Base-by-base conservation (phyloP, 805 yeast species). In the Wickerhamiella vanderwaltii region DNA sequence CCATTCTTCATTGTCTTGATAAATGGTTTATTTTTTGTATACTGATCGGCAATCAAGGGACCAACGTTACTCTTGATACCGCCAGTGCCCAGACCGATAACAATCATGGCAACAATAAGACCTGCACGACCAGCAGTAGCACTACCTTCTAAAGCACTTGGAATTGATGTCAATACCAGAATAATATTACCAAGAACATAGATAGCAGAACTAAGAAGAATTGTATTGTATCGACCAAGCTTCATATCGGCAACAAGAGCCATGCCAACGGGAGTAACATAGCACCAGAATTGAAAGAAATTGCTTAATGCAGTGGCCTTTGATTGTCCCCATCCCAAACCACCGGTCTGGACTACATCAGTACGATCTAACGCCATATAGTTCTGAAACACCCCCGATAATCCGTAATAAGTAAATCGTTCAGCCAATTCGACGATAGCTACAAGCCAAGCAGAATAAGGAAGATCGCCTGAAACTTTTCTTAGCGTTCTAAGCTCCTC, bases 211-310 rank as follows among this genome's bases (percentile, higher is more conserved):
- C 77, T 77, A 25, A 69, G 65, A 51, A 71, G 67, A 54, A 82
- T 79, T 32, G 88, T 77, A 50, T 69, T 73, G 63, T 69, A 75
- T 57, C 79, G 77, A 45, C 91, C 91, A 66, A 73, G 71, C 60
- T 65, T 75, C 48, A 80, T 74, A 60, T 82, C 94, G 42, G 91
- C 76, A 20, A 80, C 51, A 61, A 75, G 72, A 41, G 85, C 91
- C 51, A 86, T 87, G 43, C 77, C 66, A 41, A 82, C 66, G 23
- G 94, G 94, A 33, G 88, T 79, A 36, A 80, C 67, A 58, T 81
- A 82, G 56, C 86, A 78, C 81, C 86, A 78, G 57, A 82, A 82
- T 56, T 79, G 84, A 68, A 80, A 75, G 53, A 80, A 74, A 57
- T 79, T 75, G 13, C 82, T 71, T 46, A 81, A 66, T 24, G 81